phyloP scores from a whole-genome alignment of 2,329 filamentous ascomycete genomes.

The Penicillium freii region DNA sequence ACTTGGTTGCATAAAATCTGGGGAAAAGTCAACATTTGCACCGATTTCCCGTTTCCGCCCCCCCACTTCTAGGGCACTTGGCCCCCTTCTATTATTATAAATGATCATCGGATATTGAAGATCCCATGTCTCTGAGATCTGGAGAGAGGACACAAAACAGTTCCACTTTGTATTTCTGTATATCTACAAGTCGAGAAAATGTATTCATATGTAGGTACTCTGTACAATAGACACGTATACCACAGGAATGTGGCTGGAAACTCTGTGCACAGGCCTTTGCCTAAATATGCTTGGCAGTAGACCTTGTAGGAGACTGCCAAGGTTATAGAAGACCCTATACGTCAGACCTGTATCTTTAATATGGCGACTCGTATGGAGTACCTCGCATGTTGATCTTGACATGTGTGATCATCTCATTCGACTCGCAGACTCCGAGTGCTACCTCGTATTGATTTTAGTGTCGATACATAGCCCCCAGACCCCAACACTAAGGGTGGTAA shows the following conservation, averaged over 20 bases:
- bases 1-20: neutral
- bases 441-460: neutral
- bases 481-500: no score
- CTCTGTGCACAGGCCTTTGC: neutral
- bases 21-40: neutral
- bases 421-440: neutral
- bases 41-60: neutral
- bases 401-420: conserved; percentile 3
- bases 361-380: neutral
- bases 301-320: neutral
- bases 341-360: neutral
- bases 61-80: neutral
- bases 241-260: neutral
- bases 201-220: no score
- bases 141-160: neutral
- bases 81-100: neutral
- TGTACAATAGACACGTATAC: no score
- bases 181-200: no score
- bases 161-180: no score
- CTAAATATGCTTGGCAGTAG: conserved; percentile 3
- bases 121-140: neutral
- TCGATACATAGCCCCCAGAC: neutral
- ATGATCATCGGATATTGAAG: neutral
- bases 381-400: neutral
- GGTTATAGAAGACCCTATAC: neutral